Percentiles rank a stretch among this genome's conserved stretches.
Evolutionary conservation across 495 filamentous ascomycete genomes (phyloP).

Genomic region (Apiosordaria backusii): DNA sequence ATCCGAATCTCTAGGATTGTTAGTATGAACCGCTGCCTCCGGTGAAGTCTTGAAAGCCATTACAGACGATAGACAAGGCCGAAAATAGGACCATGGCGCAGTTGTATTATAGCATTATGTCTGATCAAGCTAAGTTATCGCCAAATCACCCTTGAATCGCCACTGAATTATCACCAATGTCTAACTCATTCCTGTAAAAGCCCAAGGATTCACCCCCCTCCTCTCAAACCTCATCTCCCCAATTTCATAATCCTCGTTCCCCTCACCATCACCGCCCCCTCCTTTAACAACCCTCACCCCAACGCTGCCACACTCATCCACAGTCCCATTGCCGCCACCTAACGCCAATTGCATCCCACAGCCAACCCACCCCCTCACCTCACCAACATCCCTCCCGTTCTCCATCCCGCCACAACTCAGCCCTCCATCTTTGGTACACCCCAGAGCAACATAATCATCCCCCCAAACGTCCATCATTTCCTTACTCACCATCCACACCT

Average conservation of each 20-base stretch:
- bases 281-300: background rate
- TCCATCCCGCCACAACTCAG: background rate
- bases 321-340: background rate
- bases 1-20: too few species aligned
- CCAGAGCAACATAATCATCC: background rate
- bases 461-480: background rate
- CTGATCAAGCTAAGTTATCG: too few species aligned
- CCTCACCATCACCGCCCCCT: background rate
- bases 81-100: too few species aligned
- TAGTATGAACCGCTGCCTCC: too few species aligned
- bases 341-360: conserved; percentile 2
- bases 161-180: too few species aligned
- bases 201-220: background rate
- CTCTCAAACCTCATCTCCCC: background rate
- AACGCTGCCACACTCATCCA: background rate
- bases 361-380: background rate
- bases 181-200: background rate
- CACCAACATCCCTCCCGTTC: background rate
- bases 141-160: too few species aligned
- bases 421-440: background rate
- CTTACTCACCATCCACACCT: background rate
- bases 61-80: too few species aligned
- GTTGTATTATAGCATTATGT: too few species aligned
- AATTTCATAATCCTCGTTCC: background rate
- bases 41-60: too few species aligned